Evolutionary conservation across 1,139 yeast species (phyloP).

Genomic region (Pichia sp.): DNA sequence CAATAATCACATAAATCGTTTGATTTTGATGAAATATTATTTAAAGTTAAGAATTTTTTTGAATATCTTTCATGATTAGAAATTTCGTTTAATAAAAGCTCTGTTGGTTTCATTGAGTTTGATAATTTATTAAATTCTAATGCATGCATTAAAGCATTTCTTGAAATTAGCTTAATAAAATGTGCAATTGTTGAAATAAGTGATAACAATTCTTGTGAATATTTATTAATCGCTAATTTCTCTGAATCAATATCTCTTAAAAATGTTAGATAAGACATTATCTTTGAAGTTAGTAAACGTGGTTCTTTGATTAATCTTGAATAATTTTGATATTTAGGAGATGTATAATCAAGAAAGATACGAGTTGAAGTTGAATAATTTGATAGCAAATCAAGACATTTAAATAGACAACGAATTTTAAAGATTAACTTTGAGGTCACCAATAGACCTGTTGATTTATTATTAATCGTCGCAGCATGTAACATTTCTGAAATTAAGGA

Average conservation of each 20-base stretch:
- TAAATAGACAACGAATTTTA: conserved; percentile 70
- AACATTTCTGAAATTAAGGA: conserved; percentile 90
- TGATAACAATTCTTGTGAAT: conserved; percentile 66
- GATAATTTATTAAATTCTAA: conserved; percentile 57
- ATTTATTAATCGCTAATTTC: conserved; percentile 26
- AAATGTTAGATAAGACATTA: conserved; percentile 72
- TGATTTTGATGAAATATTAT: conserved; percentile 53
- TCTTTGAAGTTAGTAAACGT: conserved; percentile 74
- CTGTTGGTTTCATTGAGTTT: conserved; percentile 57
- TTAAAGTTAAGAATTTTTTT: conserved; percentile 1
- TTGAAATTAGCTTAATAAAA: conserved; percentile 74
- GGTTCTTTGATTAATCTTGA: conserved; percentile 61
- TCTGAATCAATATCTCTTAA: conserved; percentile 47
- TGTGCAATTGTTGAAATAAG: conserved; percentile 92
- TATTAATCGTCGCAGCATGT: conserved; percentile 72
- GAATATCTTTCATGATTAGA: conserved; percentile 40
- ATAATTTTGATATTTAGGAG: conserved; percentile 18
- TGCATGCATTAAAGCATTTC: conserved; percentile 75
- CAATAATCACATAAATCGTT: conserved; percentile 77
- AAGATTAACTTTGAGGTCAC: conserved; percentile 72
- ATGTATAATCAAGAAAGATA: conserved; percentile 5
- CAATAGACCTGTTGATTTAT: conserved; percentile 61
- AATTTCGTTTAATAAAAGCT: conserved; percentile 52
- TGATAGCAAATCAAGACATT: conserved; percentile 57
- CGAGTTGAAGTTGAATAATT: conserved; percentile 3